Evolutionary conservation across 129 eudicot species (phyloP), one percentile per base, ranked within the genome.

Genomic region (Saussurea involucrata): DNA sequence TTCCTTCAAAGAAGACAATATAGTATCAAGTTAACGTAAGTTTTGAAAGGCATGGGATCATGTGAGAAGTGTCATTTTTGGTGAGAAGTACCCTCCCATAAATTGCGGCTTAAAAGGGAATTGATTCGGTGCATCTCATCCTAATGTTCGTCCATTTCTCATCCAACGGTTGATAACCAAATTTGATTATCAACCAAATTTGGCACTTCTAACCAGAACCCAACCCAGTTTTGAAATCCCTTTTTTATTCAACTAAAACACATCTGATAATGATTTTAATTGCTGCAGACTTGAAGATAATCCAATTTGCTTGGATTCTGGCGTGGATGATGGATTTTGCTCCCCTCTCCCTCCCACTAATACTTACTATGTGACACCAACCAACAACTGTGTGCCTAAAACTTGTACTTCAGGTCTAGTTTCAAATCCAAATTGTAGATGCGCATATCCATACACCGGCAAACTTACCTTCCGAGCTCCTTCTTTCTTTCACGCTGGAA

Each of bases 361-460:
- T 15, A 8, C 44, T 4, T 57, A 81, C 21, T 90, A 88, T 69
- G 66, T 81, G 15, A 87, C 88, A 57, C 86, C 76, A 49, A 29
- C 63, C 25, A 74, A 55, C 24, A 81, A 88, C 40, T 90, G 98
- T 73, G 10, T 6, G 7, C 85, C 87, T 63, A 11, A 72, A 22
- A 2, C 83, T 10, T 92, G 98, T 77, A 73, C 57, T 18, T 73
- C 85, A 12, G 71, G 74, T 67, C 84, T 82, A 88, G 20, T 76
- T 69, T 75, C 84, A 33, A 88, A 90, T 82, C 91, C 94, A 44
- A 88, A 79, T 7, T 92, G 98, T 79, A 46, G 22, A 77, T 90
- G 96, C 67, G 82, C 89, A 21, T 80, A 78, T 83, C 97, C 97
- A 75, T 92, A 92, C 80, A 76, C 80, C 0, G 98, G 98, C 20